Conservation (phyloP, 177 flowering plant species). For the Vitis hybrid region DNA sequence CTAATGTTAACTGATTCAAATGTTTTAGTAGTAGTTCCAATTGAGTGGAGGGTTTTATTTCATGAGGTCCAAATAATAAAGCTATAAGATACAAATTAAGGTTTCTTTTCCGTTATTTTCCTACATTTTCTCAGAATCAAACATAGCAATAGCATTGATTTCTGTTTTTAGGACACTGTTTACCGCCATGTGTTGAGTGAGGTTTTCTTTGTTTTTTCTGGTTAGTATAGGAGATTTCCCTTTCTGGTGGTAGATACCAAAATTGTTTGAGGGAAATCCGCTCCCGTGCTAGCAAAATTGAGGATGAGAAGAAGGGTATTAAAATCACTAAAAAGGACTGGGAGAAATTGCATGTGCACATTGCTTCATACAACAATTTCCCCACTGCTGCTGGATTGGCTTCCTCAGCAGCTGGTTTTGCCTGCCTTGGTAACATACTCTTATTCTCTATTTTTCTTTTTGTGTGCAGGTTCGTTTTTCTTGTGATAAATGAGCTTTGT, state of each 20-base stretch:
- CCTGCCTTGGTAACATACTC: conserved; percentile 79
- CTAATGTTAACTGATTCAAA: too few species aligned
- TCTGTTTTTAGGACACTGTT: background rate
- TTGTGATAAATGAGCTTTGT: background rate
- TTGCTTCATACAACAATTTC: conserved; percentile 91
- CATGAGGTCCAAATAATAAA: too few species aligned
- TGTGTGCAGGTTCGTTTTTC: background rate
- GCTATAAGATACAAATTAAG: too few species aligned
- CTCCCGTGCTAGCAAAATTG: conserved; percentile 61
- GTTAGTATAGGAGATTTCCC: conserved; percentile 86
- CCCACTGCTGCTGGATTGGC: conserved; percentile 99
- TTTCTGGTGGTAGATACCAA: conserved; percentile 78
- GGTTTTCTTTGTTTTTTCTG: conserved; percentile 18
- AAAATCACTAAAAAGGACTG: conserved; percentile 74
- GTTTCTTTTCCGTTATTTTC: too few species aligned
- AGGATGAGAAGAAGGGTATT: conserved; percentile 78
- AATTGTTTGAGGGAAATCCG: conserved; percentile 87
- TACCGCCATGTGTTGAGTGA: background rate
- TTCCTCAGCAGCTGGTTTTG: conserved; percentile 97
- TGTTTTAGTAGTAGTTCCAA: too few species aligned
- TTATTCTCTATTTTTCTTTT: background rate
- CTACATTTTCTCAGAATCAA: too few species aligned
- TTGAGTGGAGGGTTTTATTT: too few species aligned
- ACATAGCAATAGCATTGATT: background rate
- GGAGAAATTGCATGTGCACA: conserved; percentile 76